Percentiles rank a stretch among this genome's conserved stretches.
Conservation (phyloP, 768 basidiomycete genomes). For the Tricholoma flavovirens region DNA sequence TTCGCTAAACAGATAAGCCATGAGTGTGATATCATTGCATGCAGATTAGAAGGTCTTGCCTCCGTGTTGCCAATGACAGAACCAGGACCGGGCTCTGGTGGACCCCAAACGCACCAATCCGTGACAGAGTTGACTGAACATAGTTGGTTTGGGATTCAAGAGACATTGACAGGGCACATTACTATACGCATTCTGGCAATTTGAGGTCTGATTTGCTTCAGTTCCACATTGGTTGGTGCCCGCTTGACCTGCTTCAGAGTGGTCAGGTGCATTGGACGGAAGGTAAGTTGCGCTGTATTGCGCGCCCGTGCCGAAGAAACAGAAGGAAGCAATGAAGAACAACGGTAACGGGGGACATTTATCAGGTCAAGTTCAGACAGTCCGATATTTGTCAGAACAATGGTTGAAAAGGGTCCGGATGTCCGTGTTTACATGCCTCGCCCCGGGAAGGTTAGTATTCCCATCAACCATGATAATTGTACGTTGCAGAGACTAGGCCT, state of each 20-base stretch:
- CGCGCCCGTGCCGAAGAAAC: slow-evolving; percentile 1
- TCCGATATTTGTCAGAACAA: background rate
- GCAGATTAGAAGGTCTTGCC: slow-evolving; percentile 24
- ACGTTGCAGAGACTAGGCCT: too few species aligned
- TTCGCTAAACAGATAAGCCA: slow-evolving; percentile 23
- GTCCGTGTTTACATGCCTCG: too few species aligned
- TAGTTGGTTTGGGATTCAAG: slow-evolving; percentile 1
- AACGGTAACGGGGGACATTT: background rate
- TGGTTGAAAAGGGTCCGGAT: background rate
- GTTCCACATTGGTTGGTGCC: slow-evolving; percentile 29
- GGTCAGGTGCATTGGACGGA: slow-evolving; percentile 33
- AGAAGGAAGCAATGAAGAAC: background rate
- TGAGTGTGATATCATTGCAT: slow-evolving; percentile 7
- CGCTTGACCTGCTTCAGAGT: slow-evolving; percentile 51
- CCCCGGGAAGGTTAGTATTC: too few species aligned
- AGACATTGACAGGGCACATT: slow-evolving; percentile 26
- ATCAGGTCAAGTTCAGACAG: background rate
- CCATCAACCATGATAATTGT: too few species aligned
- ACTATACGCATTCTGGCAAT: slow-evolving; percentile 53
- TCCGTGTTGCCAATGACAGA: slow-evolving; percentile 58
- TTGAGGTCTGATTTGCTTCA: slow-evolving; percentile 56
- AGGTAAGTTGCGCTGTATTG: slow-evolving; percentile 40
- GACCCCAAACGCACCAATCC: slow-evolving; percentile 41
- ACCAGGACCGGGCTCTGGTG: slow-evolving; percentile 42
- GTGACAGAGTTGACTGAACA: slow-evolving; percentile 49